Conservation (phyloP, 2,329 filamentous ascomycete species). For the Trichoderma lentiforme region DNA sequence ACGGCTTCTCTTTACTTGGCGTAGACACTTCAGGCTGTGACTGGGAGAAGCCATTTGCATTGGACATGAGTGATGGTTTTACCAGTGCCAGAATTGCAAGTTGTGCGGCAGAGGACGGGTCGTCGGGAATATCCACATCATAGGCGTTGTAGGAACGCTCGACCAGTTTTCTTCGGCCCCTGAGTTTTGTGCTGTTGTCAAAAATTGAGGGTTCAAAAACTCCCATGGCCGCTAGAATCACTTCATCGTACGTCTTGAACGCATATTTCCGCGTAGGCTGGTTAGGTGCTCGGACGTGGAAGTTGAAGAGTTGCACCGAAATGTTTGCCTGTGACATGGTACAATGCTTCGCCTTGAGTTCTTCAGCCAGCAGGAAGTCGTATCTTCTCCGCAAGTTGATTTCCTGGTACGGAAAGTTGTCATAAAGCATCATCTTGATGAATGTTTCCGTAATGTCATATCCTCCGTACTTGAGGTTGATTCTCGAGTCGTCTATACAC, state of each 20-base stretch:
- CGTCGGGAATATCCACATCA: slow-evolving; percentile 80
- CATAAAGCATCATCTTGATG: slow-evolving; percentile 95
- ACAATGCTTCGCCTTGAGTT: slow-evolving; percentile 89
- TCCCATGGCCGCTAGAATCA: slow-evolving; percentile 92
- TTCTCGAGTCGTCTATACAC: slow-evolving; percentile 86
- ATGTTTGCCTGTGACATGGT: slow-evolving; percentile 89
- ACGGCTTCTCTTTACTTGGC: slow-evolving; percentile 59
- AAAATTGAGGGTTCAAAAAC: slow-evolving; percentile 88
- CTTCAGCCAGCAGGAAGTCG: slow-evolving; percentile 90
- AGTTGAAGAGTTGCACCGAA: slow-evolving; percentile 82
- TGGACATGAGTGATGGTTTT: slow-evolving; percentile 54
- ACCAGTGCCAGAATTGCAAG: slow-evolving; percentile 60
- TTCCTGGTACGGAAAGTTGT: slow-evolving; percentile 91
- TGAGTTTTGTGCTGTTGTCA: slow-evolving; percentile 75
- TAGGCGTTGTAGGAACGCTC: slow-evolving; percentile 91
- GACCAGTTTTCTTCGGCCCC: slow-evolving; percentile 74
- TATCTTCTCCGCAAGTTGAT: slow-evolving; percentile 89
- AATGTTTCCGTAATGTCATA: slow-evolving; percentile 92
- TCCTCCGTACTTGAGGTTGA: slow-evolving; percentile 93
- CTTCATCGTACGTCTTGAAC: slow-evolving; percentile 97
- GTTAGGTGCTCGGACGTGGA: slow-evolving; percentile 83
- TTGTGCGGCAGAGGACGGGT: slow-evolving; percentile 83
- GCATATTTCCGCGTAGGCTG: slow-evolving; percentile 89
- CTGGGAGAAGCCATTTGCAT: slow-evolving; percentile 42
- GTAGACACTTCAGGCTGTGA: slow-evolving; percentile 51